Conservation (phyloP, 306 rosid genomes). For the Castanea mollissima region DNA sequence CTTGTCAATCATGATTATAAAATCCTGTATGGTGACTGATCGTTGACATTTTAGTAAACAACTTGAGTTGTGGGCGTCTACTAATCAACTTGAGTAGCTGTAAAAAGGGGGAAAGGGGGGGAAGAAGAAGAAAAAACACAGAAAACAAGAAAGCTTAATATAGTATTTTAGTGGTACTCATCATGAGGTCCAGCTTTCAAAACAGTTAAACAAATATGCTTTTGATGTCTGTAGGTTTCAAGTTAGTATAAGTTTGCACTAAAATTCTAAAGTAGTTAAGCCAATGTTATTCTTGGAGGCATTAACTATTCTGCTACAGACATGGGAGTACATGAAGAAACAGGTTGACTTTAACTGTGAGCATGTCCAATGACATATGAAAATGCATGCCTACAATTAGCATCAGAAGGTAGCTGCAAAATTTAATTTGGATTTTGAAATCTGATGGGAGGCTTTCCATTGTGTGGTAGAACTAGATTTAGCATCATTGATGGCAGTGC, state of each 20-base stretch:
- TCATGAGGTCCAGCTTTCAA: not conserved
- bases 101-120: not conserved
- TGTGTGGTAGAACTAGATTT: not conserved
- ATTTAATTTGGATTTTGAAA: not conserved
- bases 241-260: not conserved
- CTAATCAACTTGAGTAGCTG: not conserved
- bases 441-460: not conserved
- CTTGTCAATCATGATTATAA: not conserved
- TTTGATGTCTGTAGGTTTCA: not conserved
- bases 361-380: not conserved
- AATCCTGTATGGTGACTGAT: not conserved
- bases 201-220: not conserved
- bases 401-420: not conserved
- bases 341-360: not conserved
- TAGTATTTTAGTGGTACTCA: not conserved
- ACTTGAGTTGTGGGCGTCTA: not conserved
- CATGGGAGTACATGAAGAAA: not conserved
- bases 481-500: not conserved
- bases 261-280: not conserved
- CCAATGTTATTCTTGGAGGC: not conserved
- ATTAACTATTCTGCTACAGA: not conserved
- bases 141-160: not conserved
- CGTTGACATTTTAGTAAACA: not conserved
- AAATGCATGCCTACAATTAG: not conserved
- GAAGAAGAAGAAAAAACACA: not conserved